Base-by-base conservation (phyloP, 1,284 basidiomycete genomes). In the Laetiporus sulphureus region DNA sequence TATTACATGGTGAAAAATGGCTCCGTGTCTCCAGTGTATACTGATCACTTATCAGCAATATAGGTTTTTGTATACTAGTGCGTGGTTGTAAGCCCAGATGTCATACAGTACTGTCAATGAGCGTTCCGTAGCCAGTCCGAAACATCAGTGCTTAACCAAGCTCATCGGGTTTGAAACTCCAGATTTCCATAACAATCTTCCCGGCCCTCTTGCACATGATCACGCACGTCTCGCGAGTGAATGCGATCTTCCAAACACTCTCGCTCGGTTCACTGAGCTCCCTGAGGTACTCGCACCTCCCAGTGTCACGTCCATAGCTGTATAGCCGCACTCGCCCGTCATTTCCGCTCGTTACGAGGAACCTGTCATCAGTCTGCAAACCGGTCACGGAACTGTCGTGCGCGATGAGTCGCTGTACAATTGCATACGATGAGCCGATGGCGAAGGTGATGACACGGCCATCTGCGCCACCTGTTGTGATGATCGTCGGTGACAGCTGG, bases 371-470 rank as follows among this genome's bases (percentile, higher is more conserved):
- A 56, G 94, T 88, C 63, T 97, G 94, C 11, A 98, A 71, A 18
- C 86, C 83, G 0, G 93, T 94, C 20, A 98, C 90, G 30, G 82
- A 85, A 45, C 91, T 92, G 65, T 93, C 90, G 69, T 98, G 94
- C 2, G 91, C 91, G 0, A 75, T 69, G 47, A 84, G 75, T 18
- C 77, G 72, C 53, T 83, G 76, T 16, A 63, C 50, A 37, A 54
- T 50, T 21, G 33, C 69, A 58, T 32, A 67, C 31, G 47, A 52
- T 48, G 44, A 15, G 41, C 41, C 35, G 16, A 96, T 73, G 35
- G 83, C 79, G 64, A 93, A 97, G 23, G 90, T 84, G 58, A 98
- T 91, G 29, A 98, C 87, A 1, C 91, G 81, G 1, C 95, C 95
- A 57, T 97, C 94, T 1, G 92, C 92, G 15, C 91, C 93, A 36